phyloP scores from a whole-genome alignment of 345 rosid species.

The Eucalyptus caleyi region DNA sequence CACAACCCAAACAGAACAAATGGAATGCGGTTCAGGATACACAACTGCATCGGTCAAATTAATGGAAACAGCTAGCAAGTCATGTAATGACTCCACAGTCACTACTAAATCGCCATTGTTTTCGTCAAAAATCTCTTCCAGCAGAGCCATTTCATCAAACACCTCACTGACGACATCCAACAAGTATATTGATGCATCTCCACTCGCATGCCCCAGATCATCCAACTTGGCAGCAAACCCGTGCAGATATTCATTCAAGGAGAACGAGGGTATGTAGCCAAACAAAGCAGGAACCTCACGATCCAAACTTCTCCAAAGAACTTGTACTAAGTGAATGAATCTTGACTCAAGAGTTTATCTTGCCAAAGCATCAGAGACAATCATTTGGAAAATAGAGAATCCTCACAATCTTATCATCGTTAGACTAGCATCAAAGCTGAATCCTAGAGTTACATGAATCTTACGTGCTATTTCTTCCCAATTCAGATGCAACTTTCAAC shows the following conservation, averaged over 20 bases:
- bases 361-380: background rate
- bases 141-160: background rate
- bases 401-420: background rate
- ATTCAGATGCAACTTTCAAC: background rate
- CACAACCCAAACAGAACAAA: background rate
- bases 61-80: background rate
- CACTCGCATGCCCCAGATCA: too few species aligned
- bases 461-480: background rate
- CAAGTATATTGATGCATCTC: background rate
- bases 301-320: background rate
- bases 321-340: background rate
- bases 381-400: background rate
- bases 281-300: background rate
- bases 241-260: background rate
- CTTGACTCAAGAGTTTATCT: background rate
- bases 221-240: background rate
- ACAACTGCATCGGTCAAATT: background rate
- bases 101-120: background rate
- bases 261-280: background rate
- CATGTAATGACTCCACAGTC: background rate
- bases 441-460: background rate
- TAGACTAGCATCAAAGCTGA: background rate
- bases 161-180: background rate
- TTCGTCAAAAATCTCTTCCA: background rate
- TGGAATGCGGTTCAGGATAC: background rate